Evolutionary conservation across 768 basidiomycete species (phyloP), one percentile per base, ranked within the genome.

Genomic region (Mycena rosella): DNA sequence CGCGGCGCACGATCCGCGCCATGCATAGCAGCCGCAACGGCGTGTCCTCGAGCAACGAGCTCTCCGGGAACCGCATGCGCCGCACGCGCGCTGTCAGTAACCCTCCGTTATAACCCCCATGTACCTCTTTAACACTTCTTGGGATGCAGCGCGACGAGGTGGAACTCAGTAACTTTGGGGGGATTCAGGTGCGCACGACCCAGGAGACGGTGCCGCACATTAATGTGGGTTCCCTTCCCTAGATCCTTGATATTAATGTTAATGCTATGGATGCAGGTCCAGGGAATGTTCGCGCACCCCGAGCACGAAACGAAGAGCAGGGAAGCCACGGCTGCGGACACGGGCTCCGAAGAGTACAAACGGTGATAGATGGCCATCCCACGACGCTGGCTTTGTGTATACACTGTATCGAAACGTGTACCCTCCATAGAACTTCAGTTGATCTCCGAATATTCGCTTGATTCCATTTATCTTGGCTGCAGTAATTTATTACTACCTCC

Each of bases 31-130:
- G 20, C 34, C 20, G 40, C 14, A 18, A 18, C 22, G 48, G 49
- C 26, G 17, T 48, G 15, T n/a, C 49, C 38, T 56, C 54, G 20
- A 65, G 64, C 49, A 58, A 65, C 56, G 64, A 65, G 30, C 29
- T 65, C 49, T 38, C 57, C 40, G 64, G n/a, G n/a, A n/a, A n/a
- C n/a, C n/a, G n/a, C n/a, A n/a, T n/a, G n/a, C n/a, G n/a, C n/a
- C 45, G 58, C n/a, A 59, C 58, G 15, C 44, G 58, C 9, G 20
- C 52, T 11, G 52, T 53, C 6, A 53, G 52, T 53, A 5, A 27
- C 30, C 17, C 18, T 18, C 30, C 24, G 8, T 29, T 49, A 24
- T 5, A 34, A 6, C 48, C 48, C 48, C 5, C 3, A 15, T 40
- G 38, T 15, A 14, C 14, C 38, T 18, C 15, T 9, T 18, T 40